phyloP scores from a whole-genome alignment of 2,329 filamentous ascomycete genomes.

The Pyrenochaeta sp. region DNA sequence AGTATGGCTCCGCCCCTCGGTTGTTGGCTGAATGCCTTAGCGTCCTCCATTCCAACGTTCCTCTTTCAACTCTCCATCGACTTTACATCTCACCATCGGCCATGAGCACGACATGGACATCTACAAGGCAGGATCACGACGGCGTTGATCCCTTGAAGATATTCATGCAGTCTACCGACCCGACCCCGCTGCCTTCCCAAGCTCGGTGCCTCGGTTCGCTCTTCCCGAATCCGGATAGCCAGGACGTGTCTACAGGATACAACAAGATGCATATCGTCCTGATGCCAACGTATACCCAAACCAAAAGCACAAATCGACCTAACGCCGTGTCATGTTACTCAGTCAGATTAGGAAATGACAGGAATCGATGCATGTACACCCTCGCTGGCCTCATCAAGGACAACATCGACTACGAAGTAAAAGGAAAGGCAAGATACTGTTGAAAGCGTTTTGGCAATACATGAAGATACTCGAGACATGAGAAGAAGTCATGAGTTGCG shows the following conservation, averaged over 20 bases:
- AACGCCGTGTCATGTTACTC: not conserved
- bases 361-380: not conserved
- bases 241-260: not conserved
- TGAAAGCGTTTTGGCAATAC: not conserved
- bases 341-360: not conserved
- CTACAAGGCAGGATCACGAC: not conserved
- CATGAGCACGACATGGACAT: not conserved
- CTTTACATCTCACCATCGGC: not conserved
- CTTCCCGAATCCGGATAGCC: not conserved
- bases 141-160: not conserved
- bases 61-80: not conserved
- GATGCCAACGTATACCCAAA: conserved; percentile 1
- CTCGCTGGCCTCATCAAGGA: not conserved
- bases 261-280: not conserved
- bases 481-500: not conserved
- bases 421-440: not conserved
- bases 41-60: not conserved
- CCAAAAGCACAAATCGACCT: not conserved
- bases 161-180: not conserved
- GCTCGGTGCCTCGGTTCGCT: not conserved
- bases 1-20: not conserved
- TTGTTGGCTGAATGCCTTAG: not conserved
- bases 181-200: not conserved
- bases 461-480: not conserved
- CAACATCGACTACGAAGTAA: not conserved